These are phyloP conservation scores for Blastocladiella emersonii DNA, from an alignment of 371 early-diverging fungal genomes.

Conservation along the genomic window DNA sequence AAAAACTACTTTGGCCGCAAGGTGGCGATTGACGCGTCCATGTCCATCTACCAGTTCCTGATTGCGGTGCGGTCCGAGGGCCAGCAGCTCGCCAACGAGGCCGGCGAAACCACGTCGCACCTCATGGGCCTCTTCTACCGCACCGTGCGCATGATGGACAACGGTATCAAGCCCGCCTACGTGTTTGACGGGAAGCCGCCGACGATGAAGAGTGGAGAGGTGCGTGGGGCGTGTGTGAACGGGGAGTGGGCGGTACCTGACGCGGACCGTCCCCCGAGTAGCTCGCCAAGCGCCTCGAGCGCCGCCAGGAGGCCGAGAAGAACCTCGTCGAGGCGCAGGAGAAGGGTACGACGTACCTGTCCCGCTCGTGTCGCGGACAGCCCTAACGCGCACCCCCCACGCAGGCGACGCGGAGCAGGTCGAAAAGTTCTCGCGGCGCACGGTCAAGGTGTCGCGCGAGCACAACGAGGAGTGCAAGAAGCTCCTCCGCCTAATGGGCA, in stretches of 20 bases:
- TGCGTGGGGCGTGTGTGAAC: conserved; percentile 16
- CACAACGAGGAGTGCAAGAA: conserved; percentile 94
- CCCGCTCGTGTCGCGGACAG: not conserved
- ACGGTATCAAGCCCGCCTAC: conserved; percentile 95
- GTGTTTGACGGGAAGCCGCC: conserved; percentile 99
- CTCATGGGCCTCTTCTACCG: conserved; percentile 98
- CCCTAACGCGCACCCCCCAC: not conserved
- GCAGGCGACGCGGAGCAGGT: conserved; percentile 65
- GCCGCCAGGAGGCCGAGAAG: conserved; percentile 70
- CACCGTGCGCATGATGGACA: conserved; percentile 96
- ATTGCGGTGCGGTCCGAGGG: conserved; percentile 96
- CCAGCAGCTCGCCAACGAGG: conserved; percentile 67
- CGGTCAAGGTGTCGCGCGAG: conserved; percentile 85
- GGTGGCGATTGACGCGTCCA: conserved; percentile 97
- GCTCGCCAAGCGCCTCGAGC: conserved; percentile 76
- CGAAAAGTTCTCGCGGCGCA: conserved; percentile 80
- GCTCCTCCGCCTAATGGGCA: conserved; percentile 88
- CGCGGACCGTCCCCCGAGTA: conserved; percentile 10
- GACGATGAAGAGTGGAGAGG: conserved; percentile 83
- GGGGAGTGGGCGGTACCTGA: too few species aligned
- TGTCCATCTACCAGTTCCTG: conserved; percentile 98
- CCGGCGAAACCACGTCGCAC: conserved; percentile 95
- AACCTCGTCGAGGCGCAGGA: conserved; percentile 73
- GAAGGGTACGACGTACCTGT: conserved; percentile 28
- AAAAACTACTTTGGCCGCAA: conserved; percentile 89